phyloP scores from a whole-genome alignment of 768 basidiomycete species.

The Agrocybe pediades region DNA sequence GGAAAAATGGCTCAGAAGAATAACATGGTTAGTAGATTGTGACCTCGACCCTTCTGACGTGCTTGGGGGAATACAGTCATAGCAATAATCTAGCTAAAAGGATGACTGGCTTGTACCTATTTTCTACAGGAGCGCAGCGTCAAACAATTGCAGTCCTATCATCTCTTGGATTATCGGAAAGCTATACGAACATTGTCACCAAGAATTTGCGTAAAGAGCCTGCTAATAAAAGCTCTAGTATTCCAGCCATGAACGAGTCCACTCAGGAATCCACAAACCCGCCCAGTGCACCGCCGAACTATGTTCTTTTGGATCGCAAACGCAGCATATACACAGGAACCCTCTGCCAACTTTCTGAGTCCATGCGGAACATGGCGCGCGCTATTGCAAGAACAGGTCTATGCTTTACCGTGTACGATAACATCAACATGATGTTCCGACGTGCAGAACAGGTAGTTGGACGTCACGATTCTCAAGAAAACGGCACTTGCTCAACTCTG shows the following conservation, averaged over 20 bases:
- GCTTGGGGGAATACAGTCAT: constrained; percentile 32
- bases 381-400: constrained; percentile 22
- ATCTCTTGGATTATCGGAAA: constrained; percentile 27
- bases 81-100: constrained; percentile 29
- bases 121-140: constrained; percentile 31
- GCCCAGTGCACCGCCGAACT: not conserved
- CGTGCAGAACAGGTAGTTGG: constrained; percentile 35
- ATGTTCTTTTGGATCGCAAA: not conserved
- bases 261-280: not conserved
- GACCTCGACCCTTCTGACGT: constrained; percentile 14
- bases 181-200: constrained; percentile 26
- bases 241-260: too few relatives aligned
- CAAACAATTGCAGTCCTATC: constrained; percentile 31
- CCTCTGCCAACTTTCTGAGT: constrained; percentile 23
- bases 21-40: too few relatives aligned
- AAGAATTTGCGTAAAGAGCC: too few relatives aligned
- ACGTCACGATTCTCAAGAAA: constrained; percentile 27
- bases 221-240: too few relatives aligned
- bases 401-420: constrained; percentile 32
- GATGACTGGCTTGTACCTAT: constrained; percentile 30
- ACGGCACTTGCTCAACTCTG: too few relatives aligned
- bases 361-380: constrained; percentile 17
- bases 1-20: not conserved
- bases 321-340: constrained; percentile 11
- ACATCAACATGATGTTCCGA: constrained; percentile 33